Evolutionary conservation across 169 alveolate genomes (phyloP), one percentile per base, ranked within the genome.

Genomic region (Cryptosporidium canis): DNA sequence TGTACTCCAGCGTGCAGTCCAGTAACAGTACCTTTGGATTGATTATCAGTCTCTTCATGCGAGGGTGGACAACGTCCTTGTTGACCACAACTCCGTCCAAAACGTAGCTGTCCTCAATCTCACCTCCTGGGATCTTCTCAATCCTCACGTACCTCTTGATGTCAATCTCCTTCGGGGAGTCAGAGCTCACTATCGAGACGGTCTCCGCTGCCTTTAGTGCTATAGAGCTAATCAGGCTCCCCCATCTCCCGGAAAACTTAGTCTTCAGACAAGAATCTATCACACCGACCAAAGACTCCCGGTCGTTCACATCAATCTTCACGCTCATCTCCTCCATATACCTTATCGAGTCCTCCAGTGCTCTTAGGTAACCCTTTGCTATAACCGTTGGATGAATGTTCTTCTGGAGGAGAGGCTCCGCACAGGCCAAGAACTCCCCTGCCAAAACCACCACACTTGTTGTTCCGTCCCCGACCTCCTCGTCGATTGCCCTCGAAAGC

Each of bases 61-160:
- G 96, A n/a, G 99, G 98, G 91, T 98, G 99, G 31, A 99, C 97
- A 16, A 98, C 98, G 77, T 98, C 99, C 92, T 98, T 98, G 93
- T 97, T 97, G 71, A 98, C 90, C 97, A 98, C 94, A 27, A 98
- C 98, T 39, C 99, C 99, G 85, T 97, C 98, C 21, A 98, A 93
- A 39, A 98, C 99, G 33, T 43, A 85, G 83, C 98, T 95, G 35
- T 98, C 99, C 71, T 95, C 98, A n/a, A 98, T 93, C 45, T 93
- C 93, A 4, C 99, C 99, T n/a, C 99, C 99, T 0, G 99, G 99
- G n/a, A 98, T 96, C 92, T 98, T 98, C 91, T 98, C 99, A 29
- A 98, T 98, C 91, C 97, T 97, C 16, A 99, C 99, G 85, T 96
- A 97, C 9, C 93, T 35, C 94, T 98, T 98, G 24, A 97, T 92